phyloP scores from a whole-genome alignment of 345 rosid species.

The Eucalyptus cloeziana region DNA sequence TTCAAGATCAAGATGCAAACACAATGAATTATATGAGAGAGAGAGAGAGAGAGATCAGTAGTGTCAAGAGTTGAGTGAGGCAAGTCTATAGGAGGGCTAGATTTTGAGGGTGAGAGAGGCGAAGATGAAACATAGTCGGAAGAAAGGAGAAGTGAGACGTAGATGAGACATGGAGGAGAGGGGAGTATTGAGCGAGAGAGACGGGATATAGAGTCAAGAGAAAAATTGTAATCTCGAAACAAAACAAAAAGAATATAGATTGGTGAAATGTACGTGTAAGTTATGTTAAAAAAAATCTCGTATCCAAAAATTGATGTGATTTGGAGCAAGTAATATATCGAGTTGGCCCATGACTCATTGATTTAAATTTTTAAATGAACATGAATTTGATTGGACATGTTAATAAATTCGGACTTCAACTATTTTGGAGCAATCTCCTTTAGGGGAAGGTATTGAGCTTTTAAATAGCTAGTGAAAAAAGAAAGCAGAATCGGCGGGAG shows the following conservation, averaged over 20 bases:
- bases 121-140: fast-evolving
- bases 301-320: fast-evolving
- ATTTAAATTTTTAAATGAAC: no score
- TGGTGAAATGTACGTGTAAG: fast-evolving
- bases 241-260: no score
- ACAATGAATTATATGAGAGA: background rate
- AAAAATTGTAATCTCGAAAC: no score
- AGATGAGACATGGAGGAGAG: background rate
- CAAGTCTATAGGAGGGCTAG: fast-evolving
- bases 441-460: no score
- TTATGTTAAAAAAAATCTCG: fast-evolving
- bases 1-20: background rate
- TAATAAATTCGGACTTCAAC: fast-evolving
- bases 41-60: background rate
- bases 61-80: background rate
- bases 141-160: fast-evolving
- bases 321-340: fast-evolving
- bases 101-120: background rate
- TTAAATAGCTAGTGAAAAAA: no score
- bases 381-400: fast-evolving
- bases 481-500: no score
- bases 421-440: fast-evolving
- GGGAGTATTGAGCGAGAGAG: background rate
- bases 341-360: fast-evolving
- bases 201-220: background rate